A percentile compares a stretch with the other conserved stretches of the same genome.
These are phyloP conservation scores for Schizophyllum amplum DNA, from an alignment of 1,284 basidiomycete species.

Conservation along the genomic window DNA sequence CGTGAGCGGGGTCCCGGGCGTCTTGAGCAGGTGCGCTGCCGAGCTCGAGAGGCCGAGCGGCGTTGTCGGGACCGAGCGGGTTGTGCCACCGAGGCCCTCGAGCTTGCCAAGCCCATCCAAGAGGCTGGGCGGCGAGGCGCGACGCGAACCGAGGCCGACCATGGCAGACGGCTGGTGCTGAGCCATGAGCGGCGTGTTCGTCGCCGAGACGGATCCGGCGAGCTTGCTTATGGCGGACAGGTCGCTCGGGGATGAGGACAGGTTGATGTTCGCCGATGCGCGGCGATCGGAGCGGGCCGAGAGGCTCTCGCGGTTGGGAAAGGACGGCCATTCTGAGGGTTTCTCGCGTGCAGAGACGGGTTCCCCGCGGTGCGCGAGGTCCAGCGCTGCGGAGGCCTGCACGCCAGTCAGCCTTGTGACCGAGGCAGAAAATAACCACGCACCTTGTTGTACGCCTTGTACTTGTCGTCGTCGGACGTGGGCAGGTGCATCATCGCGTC, in stretches of 20 bases:
- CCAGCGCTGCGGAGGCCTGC: slow-evolving; percentile 81
- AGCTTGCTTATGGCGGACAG: slow-evolving; percentile 35
- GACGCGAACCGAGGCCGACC: slow-evolving; percentile 36
- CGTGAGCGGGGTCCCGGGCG: slow-evolving; percentile 60
- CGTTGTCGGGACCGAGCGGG: slow-evolving; percentile 71
- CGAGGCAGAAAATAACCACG: neutral
- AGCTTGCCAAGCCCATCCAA: neutral
- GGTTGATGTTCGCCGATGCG: slow-evolving; percentile 63
- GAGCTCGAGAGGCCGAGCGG: slow-evolving; percentile 51
- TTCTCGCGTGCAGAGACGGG: slow-evolving; percentile 63
- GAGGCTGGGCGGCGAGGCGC: slow-evolving; percentile 56
- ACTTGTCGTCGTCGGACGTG: slow-evolving; percentile 90
- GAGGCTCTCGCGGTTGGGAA: slow-evolving; percentile 53
- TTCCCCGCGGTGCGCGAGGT: slow-evolving; percentile 85
- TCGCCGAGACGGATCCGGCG: slow-evolving; percentile 41
- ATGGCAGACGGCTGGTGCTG: slow-evolving; percentile 45
- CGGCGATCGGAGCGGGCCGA: slow-evolving; percentile 51
- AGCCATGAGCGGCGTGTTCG: slow-evolving; percentile 49
- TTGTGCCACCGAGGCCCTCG: slow-evolving; percentile 43
- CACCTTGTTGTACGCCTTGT: slow-evolving; percentile 61
- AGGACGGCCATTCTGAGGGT: slow-evolving; percentile 91
- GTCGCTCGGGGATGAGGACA: slow-evolving; percentile 36
- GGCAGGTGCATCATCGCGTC: slow-evolving; percentile 89
- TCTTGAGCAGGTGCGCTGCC: slow-evolving; percentile 49
- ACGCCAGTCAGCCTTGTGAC: too few species aligned